Evolutionary conservation across 768 basidiomycete species (phyloP), one percentile per base, ranked within the genome.

Genomic region (Leccinum boreale): DNA sequence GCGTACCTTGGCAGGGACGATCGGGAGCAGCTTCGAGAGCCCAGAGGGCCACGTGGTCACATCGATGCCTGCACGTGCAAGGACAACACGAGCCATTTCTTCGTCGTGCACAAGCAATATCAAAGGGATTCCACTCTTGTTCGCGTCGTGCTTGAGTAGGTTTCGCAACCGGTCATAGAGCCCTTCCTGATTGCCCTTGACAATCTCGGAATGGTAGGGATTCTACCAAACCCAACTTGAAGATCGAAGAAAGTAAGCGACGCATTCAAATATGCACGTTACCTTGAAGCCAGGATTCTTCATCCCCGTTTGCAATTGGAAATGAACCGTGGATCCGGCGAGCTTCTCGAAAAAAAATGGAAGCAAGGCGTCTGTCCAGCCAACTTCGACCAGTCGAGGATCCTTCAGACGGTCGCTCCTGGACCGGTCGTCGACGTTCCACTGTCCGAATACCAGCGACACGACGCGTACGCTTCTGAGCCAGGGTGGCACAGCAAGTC

Each of bases 51-150:
- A 85, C 1, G 49, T 46, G n/a, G 68, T 68, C 8, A 70, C 70
- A 36, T 82, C 72, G 17, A 84, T 66, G 11, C 77, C 78, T 12
- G 78, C 70, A 29, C 73, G 75, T 17, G 61, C 61, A 7, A 85
- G 70, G 10, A 77, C 68, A n/a, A 71, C 71, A 6, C 69, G 62
- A 0, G 79, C 74, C 59, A 76, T 66, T 42, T 74, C 65, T 57
- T 77, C 73, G 26, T 79, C 71, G 45, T 79, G 73, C 3, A 84
- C 79, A 7, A 86, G 74, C 5, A 85, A 65, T 24, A 85, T 62
- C 51, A 77, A 64, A 0, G 82, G 81, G 3, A 59, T 42, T 23
- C 59, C 64, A 12, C 55, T 63, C 58, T 58, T 56, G 35, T 58
- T 52, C 1, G 53, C 47, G 33, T 67, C 64, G 14, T 66, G 64